Percentiles rank a stretch among this genome's conserved stretches.
phyloP scores from a whole-genome alignment of 805 yeast genomes.

The Schizosaccharomyces cryophilus region DNA sequence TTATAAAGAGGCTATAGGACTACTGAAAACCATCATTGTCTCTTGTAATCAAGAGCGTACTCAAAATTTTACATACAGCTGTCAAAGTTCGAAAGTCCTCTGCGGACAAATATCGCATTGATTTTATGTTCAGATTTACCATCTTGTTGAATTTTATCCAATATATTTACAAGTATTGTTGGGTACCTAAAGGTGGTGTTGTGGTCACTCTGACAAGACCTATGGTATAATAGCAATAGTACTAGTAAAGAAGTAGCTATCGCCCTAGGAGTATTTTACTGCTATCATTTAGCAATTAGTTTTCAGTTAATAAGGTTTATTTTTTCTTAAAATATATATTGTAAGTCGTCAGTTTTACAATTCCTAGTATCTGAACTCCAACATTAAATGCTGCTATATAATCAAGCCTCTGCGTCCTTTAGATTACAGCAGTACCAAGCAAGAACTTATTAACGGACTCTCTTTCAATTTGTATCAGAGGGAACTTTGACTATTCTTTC shows the following conservation, averaged over 20 bases:
- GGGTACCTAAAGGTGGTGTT: too few relatives aligned
- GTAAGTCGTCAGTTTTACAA: too few relatives aligned
- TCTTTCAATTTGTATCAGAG: too few relatives aligned
- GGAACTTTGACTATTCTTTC: too few relatives aligned
- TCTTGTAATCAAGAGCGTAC: conserved; percentile 28
- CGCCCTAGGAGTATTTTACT: neutral
- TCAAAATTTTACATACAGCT: conserved; percentile 44
- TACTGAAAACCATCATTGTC: neutral
- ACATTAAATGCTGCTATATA: too few relatives aligned
- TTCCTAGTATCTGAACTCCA: too few relatives aligned
- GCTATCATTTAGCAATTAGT: too few relatives aligned
- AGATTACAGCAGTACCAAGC: too few relatives aligned
- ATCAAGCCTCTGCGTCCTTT: too few relatives aligned
- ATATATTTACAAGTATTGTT: neutral
- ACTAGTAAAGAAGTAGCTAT: neutral
- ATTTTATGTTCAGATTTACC: conserved; percentile 76
- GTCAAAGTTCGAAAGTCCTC: conserved; percentile 78
- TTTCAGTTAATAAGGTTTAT: too few relatives aligned
- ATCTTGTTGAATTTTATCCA: neutral
- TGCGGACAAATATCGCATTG: conserved; percentile 74
- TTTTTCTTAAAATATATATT: too few relatives aligned
- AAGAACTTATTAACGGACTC: too few relatives aligned
- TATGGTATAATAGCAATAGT: neutral
- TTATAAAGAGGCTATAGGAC: neutral
- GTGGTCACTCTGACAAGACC: neutral